A percentile compares a stretch with the other conserved stretches of the same genome.
Evolutionary conservation across 2,329 filamentous ascomycete species (phyloP).

Genomic region (Zymoseptoria ardabiliae): DNA sequence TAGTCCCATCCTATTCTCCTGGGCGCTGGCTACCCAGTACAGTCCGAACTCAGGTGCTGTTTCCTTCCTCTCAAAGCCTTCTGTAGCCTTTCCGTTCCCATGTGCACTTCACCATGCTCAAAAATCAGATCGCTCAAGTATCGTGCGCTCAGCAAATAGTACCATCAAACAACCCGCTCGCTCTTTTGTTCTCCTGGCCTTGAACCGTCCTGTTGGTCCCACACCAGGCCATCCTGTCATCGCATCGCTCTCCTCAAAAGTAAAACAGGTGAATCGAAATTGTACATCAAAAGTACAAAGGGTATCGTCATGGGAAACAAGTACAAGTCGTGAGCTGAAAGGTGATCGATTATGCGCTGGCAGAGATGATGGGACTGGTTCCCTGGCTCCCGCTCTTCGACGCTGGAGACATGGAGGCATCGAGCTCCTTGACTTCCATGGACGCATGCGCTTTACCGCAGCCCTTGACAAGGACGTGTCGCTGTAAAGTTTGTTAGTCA

Average conservation of each 20-base stretch:
- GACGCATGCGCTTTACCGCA: constrained; percentile 48
- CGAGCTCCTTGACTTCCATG: constrained; percentile 30
- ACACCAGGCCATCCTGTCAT: neutral
- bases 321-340: constrained; percentile 1
- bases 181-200: neutral
- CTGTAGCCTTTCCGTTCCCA: neutral
- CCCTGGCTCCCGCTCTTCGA: constrained; percentile 27
- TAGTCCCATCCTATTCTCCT: neutral
- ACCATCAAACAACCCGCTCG: neutral
- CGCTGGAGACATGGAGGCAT: constrained; percentile 29
- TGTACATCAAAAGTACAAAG: constrained; percentile 14
- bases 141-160: neutral
- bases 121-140: neutral
- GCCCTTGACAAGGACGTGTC: constrained; percentile 61
- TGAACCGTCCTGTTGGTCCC: neutral
- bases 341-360: constrained; percentile 13
- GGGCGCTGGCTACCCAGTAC: neutral
- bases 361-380: constrained; percentile 25
- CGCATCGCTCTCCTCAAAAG: neutral
- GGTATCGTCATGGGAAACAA: constrained; percentile 16
- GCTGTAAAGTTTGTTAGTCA: constrained; percentile 43
- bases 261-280: neutral
- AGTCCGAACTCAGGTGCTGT: neutral
- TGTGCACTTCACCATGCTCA: neutral
- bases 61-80: neutral